phyloP scores from a whole-genome alignment of 1,139 yeast species.

The Kurtzmaniella quercitrusa region DNA sequence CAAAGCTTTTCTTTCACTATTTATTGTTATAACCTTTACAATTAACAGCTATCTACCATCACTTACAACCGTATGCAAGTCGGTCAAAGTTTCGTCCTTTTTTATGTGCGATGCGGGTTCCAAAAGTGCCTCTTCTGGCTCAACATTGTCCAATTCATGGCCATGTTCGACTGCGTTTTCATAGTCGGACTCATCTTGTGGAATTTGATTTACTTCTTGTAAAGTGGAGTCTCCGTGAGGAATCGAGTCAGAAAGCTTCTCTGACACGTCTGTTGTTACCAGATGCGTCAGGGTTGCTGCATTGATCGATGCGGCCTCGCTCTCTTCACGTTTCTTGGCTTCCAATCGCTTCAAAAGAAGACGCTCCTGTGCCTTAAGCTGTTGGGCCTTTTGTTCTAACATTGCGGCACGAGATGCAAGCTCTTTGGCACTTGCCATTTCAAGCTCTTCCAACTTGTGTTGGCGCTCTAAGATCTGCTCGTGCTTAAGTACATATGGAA shows the following conservation, averaged over 20 bases:
- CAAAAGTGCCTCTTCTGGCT: slow-evolving; percentile 2
- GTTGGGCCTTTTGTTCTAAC: slow-evolving; percentile 71
- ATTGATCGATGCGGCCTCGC: slow-evolving; percentile 6
- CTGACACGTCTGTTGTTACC: neutral
- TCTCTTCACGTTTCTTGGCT: slow-evolving; percentile 12
- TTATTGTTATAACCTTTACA: neutral
- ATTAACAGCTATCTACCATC: neutral
- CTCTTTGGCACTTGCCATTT: slow-evolving; percentile 72
- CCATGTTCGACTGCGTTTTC: neutral
- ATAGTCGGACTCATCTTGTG: neutral
- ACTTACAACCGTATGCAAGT: slow-evolving; percentile 42
- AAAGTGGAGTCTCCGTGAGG: neutral
- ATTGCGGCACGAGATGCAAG: slow-evolving; percentile 70
- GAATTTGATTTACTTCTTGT: neutral
- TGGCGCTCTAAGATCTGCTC: slow-evolving; percentile 72
- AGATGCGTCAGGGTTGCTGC: slow-evolving; percentile 1
- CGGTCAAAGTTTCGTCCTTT: slow-evolving; percentile 54
- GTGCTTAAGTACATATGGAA: slow-evolving; percentile 74
- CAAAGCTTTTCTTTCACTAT: neutral
- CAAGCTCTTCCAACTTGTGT: slow-evolving; percentile 73
- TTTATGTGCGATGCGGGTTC: slow-evolving; percentile 18
- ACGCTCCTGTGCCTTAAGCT: slow-evolving; percentile 63
- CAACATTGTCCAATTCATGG: neutral
- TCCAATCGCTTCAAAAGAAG: slow-evolving; percentile 38
- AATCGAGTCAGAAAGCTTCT: neutral